Evolutionary conservation across 208 protist species (phyloP), one percentile per base, ranked within the genome.

Genomic region (Crithidia bombi): DNA sequence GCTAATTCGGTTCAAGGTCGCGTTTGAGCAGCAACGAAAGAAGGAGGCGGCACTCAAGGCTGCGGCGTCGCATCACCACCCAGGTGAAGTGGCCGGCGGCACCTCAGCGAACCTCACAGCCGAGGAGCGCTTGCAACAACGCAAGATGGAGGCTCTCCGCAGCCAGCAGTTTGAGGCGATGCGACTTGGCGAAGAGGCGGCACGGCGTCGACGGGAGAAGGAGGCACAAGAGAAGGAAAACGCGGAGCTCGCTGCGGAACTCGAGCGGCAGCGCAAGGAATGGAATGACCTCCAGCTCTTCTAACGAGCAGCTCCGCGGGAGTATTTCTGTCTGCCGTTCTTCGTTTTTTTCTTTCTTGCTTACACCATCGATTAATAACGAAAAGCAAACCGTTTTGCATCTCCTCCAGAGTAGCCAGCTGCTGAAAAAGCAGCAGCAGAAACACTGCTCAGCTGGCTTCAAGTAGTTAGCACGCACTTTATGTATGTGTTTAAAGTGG

Each of bases 261-360:
- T 96, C 52, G 84, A 96, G 78, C 73, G 80, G 12, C 86, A 96
- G 61, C 71, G 86, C n/a, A 85, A 91, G 63, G 86, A 92, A 54
- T 96, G 91, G 88, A 67, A 75, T 15, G 82, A 87, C 44, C 39
- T 91, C 47, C 73, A 95, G 49, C 72, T 92, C n/a, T 91, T 92
- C 49, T 94, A 58, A 21, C 11, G n/a, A n/a, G n/a, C n/a, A n/a
- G n/a, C n/a, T n/a, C n/a, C n/a, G n/a, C n/a, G n/a, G n/a, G n/a
- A n/a, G n/a, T n/a, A n/a, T n/a, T n/a, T n/a, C n/a, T n/a, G n/a
- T n/a, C n/a, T n/a, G 30, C 30, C 51, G 5, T 19, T 54, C 19
- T 54, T 25, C 23, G 26, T 51, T 69, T 69, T 59, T 78, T 78
- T 78, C 61, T 51, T 71, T 59, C 17, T 39, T 54, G 5, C 14